Evolutionary conservation across 768 basidiomycete genomes (phyloP).

Genomic region (Termitomyces sp.): DNA sequence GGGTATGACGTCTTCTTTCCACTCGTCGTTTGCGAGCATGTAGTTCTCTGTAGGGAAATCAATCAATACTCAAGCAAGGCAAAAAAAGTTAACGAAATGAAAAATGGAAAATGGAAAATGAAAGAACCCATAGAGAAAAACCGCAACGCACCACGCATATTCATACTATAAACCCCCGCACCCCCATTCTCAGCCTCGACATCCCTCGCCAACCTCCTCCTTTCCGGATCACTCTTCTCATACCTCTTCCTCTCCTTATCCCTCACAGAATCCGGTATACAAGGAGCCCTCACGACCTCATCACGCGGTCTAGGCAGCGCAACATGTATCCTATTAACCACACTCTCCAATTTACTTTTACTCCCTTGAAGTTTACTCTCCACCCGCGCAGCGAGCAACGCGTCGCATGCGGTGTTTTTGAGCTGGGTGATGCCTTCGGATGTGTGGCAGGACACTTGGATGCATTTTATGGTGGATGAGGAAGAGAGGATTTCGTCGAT

Average conservation of each 20-base stretch:
- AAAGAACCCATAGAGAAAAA: not conserved
- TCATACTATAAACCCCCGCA: constrained; percentile 87
- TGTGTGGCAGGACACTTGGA: constrained; percentile 91
- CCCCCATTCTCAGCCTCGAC: constrained; percentile 83
- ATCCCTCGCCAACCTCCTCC: constrained; percentile 70
- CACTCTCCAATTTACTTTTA: constrained; percentile 69
- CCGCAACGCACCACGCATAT: constrained; percentile 76
- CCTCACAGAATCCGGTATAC: constrained; percentile 84
- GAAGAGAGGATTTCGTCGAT: constrained; percentile 67
- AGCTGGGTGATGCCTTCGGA: constrained; percentile 98
- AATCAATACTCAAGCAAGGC: too few species aligned
- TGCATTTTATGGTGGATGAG: constrained; percentile 60
- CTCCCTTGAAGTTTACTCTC: constrained; percentile 91
- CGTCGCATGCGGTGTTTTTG: constrained; percentile 93
- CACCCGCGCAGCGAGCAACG: constrained; percentile 90
- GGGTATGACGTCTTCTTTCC: constrained; percentile 98
- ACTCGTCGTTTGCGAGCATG: constrained; percentile 80
- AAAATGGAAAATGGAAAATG: too few species aligned
- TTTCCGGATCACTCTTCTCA: constrained; percentile 83
- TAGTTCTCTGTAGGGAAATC: constrained; percentile 98
- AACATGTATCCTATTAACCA: constrained; percentile 95
- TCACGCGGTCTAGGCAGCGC: constrained; percentile 88
- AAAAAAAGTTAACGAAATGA: too few species aligned
- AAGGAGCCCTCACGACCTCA: constrained; percentile 81
- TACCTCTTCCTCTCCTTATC: constrained; percentile 72